Evolutionary conservation across 192 early-diverging fungal genomes (phyloP).

Genomic region (Coemansia sp.): DNA sequence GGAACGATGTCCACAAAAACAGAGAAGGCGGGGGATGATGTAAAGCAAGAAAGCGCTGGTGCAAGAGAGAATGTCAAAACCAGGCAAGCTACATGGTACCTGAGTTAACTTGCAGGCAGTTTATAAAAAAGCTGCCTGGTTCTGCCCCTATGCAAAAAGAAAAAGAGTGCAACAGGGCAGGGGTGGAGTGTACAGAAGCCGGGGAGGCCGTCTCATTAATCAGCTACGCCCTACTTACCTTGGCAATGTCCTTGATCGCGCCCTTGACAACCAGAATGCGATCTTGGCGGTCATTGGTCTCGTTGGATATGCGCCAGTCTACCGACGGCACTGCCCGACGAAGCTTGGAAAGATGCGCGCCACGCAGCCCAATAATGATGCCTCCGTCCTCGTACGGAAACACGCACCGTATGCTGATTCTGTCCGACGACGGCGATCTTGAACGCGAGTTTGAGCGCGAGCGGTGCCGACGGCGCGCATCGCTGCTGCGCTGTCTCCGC

Average conservation of each 20-base stretch:
- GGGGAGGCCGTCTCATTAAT: no score
- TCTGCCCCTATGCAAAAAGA: no score
- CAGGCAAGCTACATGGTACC: no score
- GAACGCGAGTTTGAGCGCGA: conserved; percentile 15
- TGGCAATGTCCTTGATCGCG: conserved; percentile 30
- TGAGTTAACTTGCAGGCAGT: no score
- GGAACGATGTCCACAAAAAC: conserved; percentile 1
- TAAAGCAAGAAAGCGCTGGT: no score
- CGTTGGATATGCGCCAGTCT: conserved; percentile 55
- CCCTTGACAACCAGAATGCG: conserved; percentile 47
- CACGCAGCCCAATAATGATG: conserved; percentile 53
- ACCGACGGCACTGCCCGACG: conserved; percentile 31
- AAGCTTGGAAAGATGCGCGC: conserved; percentile 49
- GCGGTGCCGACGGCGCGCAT: conserved; percentile 12
- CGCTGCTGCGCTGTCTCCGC: conserved; percentile 12
- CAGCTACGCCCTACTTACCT: conserved; percentile 24
- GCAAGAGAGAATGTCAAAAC: no score
- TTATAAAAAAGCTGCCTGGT: no score
- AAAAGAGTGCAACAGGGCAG: no score
- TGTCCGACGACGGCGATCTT: conserved; percentile 27
- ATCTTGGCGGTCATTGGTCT: conserved; percentile 51
- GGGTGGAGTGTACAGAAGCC: no score
- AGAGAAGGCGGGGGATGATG: neutral
- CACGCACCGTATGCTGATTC: conserved; percentile 50
- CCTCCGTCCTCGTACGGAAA: conserved; percentile 55